Base-by-base conservation (phyloP, 805 yeast genomes). In the Pachysolen tannophilus region DNA sequence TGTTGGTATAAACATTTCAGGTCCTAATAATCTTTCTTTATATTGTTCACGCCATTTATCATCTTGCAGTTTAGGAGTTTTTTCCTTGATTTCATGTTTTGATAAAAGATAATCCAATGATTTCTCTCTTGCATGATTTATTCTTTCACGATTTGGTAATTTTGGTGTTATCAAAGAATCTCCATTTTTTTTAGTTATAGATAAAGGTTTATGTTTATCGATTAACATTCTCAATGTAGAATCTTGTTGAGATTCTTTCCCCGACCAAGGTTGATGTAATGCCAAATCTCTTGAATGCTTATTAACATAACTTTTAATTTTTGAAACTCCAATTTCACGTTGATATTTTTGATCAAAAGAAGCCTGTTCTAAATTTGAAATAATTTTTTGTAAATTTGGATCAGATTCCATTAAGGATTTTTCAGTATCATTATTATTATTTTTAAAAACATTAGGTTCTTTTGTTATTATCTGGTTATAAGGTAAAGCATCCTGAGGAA, bases 21-120 rank as follows among this genome's bases (percentile, higher is more conserved):
- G 81, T 0, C 82, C 81, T 7, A 74, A 50, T 18, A 83, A 64
- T 37, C 76, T 58, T 50, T 82, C 92, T 26, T 67, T 69, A 48
- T 82, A 82, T 45, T 75, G 47, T 33, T 77, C 77, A 28, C 64
- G 56, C 52, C 81, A 81, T 8, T 63, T 51, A 25, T 66, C 72
- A 21, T 67, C 70, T 6, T 67, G 66, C n/a, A 55, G 56, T 13
- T 51, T 49, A 6, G 44, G 28, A n/a, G 41, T 36, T 37, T 40
- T 31, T 26, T 37, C 34, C 20, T 34, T 13, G 24, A 35, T 30
- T 18, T 46, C 44, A 14, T 45, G 38, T 44, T 68, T 69, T n/a
- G 63, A 53, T 18, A 78, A 48, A 32, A 67, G 61, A 50, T 83
- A 85, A 47, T 82, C 88, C 23, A 82, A 46, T 2, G 80, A 72